Evolutionary conservation across 352 stramenopile genomes (phyloP).

Genomic region (Globisporangium cederbergense): DNA sequence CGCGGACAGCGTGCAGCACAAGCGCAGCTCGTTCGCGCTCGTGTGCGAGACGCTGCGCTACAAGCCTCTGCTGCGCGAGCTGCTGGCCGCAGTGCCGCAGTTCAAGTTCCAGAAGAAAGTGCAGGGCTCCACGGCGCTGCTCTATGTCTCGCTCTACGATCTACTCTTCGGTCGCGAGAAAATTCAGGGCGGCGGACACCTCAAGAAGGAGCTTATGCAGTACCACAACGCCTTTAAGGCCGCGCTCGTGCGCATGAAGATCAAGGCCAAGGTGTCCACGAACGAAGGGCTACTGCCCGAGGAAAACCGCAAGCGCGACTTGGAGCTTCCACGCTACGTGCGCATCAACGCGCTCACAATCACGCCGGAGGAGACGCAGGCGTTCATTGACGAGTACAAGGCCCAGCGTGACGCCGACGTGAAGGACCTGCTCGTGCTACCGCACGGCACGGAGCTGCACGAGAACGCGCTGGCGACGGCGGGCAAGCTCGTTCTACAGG

Average conservation of each 20-base stretch:
- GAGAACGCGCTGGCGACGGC: slow-evolving; percentile 75
- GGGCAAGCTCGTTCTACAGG: slow-evolving; percentile 93
- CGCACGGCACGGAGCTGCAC: slow-evolving; percentile 82
- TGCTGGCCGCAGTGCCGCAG: slow-evolving; percentile 67
- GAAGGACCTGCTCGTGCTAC: slow-evolving; percentile 90
- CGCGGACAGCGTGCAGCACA: slow-evolving; percentile 74
- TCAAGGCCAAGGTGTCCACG: slow-evolving; percentile 69
- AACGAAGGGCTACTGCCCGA: slow-evolving; percentile 78
- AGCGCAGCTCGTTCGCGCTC: slow-evolving; percentile 86
- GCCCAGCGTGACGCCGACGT: slow-evolving; percentile 85
- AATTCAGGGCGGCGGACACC: slow-evolving; percentile 82
- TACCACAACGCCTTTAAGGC: slow-evolving; percentile 68
- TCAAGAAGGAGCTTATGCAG: slow-evolving; percentile 86
- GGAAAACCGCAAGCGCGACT: slow-evolving; percentile 70
- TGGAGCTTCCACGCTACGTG: slow-evolving; percentile 86
- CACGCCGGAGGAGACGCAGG: slow-evolving; percentile 34
- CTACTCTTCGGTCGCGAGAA: slow-evolving; percentile 81
- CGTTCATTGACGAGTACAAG: slow-evolving; percentile 46
- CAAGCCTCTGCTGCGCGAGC: slow-evolving; percentile 69
- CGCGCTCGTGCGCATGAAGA: slow-evolving; percentile 80
- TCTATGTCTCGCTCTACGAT: slow-evolving; percentile 86
- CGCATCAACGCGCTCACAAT: slow-evolving; percentile 92
- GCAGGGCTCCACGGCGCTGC: slow-evolving; percentile 49
- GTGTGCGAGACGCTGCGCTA: slow-evolving; percentile 88
- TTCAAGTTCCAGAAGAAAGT: slow-evolving; percentile 62